phyloP scores from a whole-genome alignment of 139 green algal species.

The Volvox reticuliferus region DNA sequence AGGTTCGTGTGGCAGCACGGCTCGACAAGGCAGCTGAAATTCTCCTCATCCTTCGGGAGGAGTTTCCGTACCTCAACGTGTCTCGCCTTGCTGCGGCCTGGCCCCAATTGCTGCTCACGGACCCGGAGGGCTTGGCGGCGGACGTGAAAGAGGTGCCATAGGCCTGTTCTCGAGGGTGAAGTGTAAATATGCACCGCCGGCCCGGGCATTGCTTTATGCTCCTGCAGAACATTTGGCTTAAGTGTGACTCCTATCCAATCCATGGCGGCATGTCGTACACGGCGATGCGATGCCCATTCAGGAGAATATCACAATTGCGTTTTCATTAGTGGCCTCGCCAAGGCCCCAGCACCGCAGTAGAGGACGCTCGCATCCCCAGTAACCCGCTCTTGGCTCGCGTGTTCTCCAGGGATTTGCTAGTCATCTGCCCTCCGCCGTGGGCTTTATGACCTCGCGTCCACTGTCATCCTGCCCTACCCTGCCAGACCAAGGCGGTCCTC shows the following conservation, averaged over 20 bases:
- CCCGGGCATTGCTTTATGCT: neutral
- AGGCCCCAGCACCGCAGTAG: too few species aligned
- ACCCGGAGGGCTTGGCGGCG: neutral
- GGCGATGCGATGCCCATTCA: too few species aligned
- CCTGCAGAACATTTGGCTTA: neutral
- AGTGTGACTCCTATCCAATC: neutral
- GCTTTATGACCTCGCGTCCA: neutral
- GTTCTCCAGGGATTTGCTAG: too few species aligned
- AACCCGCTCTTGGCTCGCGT: too few species aligned
- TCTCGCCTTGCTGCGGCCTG: neutral
- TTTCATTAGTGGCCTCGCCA: too few species aligned
- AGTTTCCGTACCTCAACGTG: slow-evolving; percentile 32
- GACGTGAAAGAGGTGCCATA: neutral
- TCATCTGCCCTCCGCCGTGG: neutral
- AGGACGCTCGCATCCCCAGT: too few species aligned
- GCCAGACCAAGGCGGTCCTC: slow-evolving; percentile 24
- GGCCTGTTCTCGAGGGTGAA: too few species aligned
- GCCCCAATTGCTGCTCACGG: slow-evolving; percentile 20
- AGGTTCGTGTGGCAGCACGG: slow-evolving; percentile 28
- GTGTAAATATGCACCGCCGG: too few species aligned
- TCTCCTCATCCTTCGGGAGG: slow-evolving; percentile 26
- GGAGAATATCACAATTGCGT: too few species aligned
- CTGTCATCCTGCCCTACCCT: neutral
- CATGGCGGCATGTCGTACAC: neutral
- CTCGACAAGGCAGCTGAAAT: slow-evolving; percentile 6